Conservation (phyloP, 106 monocot genomes). For the Apostasia shenzhenica region DNA sequence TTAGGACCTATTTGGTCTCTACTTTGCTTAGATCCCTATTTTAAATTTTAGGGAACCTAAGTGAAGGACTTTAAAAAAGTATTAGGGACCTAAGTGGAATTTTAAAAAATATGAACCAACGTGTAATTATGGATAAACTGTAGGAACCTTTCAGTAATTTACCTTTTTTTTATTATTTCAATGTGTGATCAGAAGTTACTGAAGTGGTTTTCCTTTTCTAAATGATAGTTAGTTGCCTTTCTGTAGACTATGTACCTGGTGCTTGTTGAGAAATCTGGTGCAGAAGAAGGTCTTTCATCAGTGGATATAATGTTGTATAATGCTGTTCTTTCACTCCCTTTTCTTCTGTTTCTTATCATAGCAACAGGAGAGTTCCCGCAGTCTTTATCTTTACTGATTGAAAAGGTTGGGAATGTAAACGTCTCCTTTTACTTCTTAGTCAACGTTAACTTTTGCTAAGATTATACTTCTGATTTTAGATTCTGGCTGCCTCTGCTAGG, state of each 20-base stretch:
- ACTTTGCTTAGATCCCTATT: no score
- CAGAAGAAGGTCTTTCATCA: slow-evolving; percentile 82
- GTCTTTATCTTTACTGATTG: slow-evolving; percentile 54
- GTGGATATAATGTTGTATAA: slow-evolving; percentile 92
- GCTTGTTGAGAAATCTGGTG: slow-evolving; percentile 93
- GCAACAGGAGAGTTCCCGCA: slow-evolving; percentile 78
- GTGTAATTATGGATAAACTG: no score
- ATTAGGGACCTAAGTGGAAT: no score
- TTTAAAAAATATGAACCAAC: no score
- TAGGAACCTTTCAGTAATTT: no score
- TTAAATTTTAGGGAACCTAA: no score
- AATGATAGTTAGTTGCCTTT: slow-evolving; percentile 9
- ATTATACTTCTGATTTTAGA: no score
- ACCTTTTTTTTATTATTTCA: no score
- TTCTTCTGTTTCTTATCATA: slow-evolving; percentile 64
- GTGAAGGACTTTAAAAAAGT: no score
- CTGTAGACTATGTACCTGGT: slow-evolving; percentile 92
- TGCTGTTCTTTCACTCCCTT: slow-evolving; percentile 73
- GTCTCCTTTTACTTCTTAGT: background rate
- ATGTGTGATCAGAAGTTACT: background rate
- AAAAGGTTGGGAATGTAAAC: slow-evolving; percentile 42
- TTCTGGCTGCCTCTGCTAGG: no score
- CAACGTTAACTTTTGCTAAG: no score
- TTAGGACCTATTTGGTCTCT: background rate
- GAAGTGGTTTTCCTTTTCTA: background rate